Evolutionary conservation across 116 monocot species (phyloP).

Genomic region (Posidonia oceanica): DNA sequence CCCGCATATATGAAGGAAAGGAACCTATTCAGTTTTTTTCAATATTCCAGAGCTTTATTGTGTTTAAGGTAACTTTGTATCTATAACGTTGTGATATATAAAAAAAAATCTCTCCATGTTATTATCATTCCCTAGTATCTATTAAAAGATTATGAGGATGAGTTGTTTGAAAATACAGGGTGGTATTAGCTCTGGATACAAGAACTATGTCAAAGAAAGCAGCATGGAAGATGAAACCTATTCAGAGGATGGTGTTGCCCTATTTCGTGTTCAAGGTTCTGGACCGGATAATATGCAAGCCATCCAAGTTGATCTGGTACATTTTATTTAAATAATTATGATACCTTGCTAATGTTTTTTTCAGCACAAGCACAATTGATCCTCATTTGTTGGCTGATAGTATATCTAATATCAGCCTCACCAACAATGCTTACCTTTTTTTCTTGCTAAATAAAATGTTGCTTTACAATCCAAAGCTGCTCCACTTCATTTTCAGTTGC

Average conservation of each 20-base stretch:
- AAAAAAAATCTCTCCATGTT: conserved; percentile 2
- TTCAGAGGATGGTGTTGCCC: conserved; percentile 54
- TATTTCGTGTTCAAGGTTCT: conserved; percentile 86
- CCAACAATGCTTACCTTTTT: no score
- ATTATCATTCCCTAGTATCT: neutral
- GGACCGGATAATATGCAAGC: conserved; percentile 93
- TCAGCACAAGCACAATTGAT: no score
- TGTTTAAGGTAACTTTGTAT: conserved; percentile 45
- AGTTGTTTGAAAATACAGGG: conserved; percentile 32
- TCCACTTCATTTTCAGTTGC: no score
- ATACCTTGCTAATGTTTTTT: no score
- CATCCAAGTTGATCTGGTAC: conserved; percentile 89
- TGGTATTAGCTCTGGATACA: conserved; percentile 81
- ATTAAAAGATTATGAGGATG: neutral
- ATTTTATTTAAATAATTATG: neutral
- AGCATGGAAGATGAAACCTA: conserved; percentile 54
- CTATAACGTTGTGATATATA: neutral
- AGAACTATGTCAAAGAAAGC: conserved; percentile 55
- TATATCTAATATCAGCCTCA: no score
- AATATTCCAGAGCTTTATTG: conserved; percentile 74
- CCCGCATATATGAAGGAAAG: conserved; percentile 80
- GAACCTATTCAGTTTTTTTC: conserved; percentile 80
- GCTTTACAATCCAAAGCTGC: no score
- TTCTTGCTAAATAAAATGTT: no score
- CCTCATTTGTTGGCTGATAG: no score